Evolutionary conservation across 2,329 filamentous ascomycete genomes (phyloP), one percentile per base, ranked within the genome.

Genomic region (Apiospora pterosperma): DNA sequence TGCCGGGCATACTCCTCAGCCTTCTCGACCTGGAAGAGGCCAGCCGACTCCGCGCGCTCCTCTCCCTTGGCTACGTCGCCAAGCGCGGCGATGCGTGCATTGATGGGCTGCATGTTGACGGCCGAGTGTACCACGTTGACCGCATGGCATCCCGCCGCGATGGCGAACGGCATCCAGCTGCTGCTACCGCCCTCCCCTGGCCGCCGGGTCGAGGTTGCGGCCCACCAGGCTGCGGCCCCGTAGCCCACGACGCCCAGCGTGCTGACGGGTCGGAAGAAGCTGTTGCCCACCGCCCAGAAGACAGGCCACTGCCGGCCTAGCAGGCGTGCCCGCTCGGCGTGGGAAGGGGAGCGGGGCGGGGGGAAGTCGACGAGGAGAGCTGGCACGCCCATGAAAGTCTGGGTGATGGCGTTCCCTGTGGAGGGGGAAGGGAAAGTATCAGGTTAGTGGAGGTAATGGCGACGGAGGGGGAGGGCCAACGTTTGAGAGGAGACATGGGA

Each of bases 31-130:
- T 38, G 36, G 12, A 14, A 12, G 12, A 5, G 5, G 36, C 12
- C 12, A 12, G 69, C 11, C 52, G 59, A 28, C 62, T 69, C 63
- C 69, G 68, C 5, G 67, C 62, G n/a, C 70, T 68, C 41, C 64
- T 61, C 3, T 4, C 41, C 10, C 1, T 31, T 71, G 80, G 79
- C 44, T 25, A 12, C 31, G 5, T 11, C 16, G 19, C 16, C 55
- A 23, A 39, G 36, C 21, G 36, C 36, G 21, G 36, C 78, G 19
- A 84, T 65, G 71, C 80, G 79, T 63, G 78, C 77, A 63, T 84
- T 84, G 67, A 84, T 68, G 25, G 81, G 81, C 76, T 83, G 81
- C 81, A 84, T 82, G 65, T 84, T 84, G n/a, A 80, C 62, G 2
- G 81, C 81, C 14, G 79, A 81, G 65, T 84, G 81, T n/a, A 83